These are phyloP conservation scores for Powellomyces hirtus DNA, from an alignment of 192 early-diverging fungal species.

Conservation along the genomic window DNA sequence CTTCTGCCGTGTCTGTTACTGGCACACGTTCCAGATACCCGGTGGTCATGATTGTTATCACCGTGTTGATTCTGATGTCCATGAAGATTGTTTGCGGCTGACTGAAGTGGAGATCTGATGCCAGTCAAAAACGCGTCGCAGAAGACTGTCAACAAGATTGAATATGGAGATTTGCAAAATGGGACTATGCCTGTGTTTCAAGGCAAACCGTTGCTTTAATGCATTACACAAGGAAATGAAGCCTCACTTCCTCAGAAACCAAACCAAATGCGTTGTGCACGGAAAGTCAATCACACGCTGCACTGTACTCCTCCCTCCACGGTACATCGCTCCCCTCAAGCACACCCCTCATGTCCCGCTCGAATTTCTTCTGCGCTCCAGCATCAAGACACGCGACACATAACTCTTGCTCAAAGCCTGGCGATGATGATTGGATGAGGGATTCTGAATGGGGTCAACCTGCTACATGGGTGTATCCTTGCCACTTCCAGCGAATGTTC, in stretches of 20 bases:
- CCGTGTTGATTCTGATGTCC: too few species aligned
- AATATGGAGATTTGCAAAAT: too few species aligned
- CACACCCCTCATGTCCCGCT: not conserved
- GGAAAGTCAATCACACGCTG: not conserved
- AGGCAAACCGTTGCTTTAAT: too few species aligned
- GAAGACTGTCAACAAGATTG: too few species aligned
- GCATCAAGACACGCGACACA: slow-evolving; percentile 5
- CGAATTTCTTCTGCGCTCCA: not conserved
- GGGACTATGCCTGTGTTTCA: too few species aligned
- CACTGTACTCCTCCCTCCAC: not conserved
- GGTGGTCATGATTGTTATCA: too few species aligned
- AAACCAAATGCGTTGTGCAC: not conserved
- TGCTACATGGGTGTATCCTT: slow-evolving; percentile 35
- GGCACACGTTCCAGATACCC: too few species aligned
- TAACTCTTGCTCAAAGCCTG: slow-evolving; percentile 28
- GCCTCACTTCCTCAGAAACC: slow-evolving; percentile 4
- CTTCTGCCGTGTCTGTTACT: too few species aligned
- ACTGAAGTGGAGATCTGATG: too few species aligned
- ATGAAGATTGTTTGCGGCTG: too few species aligned
- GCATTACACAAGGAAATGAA: not conserved
- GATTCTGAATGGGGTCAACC: slow-evolving; percentile 27
- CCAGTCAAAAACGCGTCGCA: too few species aligned
- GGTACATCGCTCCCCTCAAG: not conserved
- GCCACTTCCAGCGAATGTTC: slow-evolving; percentile 60
- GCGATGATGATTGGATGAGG: slow-evolving; percentile 45